A percentile compares a stretch with the other conserved stretches of the same genome.
Evolutionary conservation across 345 rosid species (phyloP).

Genomic region (Populus tremula): DNA sequence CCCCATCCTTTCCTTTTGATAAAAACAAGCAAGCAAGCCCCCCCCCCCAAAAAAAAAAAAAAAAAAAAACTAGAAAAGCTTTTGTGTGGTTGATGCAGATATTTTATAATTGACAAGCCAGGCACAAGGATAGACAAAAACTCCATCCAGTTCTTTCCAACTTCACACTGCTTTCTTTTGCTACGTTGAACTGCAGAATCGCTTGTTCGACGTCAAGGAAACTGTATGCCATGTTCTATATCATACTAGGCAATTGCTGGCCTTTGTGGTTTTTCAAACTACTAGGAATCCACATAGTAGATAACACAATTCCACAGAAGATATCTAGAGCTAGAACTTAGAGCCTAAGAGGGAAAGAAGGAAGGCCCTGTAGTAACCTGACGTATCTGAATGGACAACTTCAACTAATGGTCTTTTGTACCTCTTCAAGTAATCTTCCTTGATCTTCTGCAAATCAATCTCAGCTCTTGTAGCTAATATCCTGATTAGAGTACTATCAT

Average conservation of each 20-base stretch:
- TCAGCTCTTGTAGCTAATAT: conserved; percentile 52
- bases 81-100: background rate
- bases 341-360: conserved; percentile 57
- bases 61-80: background rate
- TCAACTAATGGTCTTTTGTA: conserved; percentile 47
- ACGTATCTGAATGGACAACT: conserved; percentile 58
- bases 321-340: conserved; percentile 1
- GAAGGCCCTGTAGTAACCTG: conserved; percentile 52
- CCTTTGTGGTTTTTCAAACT: background rate
- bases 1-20: background rate
- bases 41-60: background rate
- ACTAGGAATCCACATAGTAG: background rate
- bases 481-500: conserved; percentile 54
- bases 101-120: background rate
- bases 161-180: background rate
- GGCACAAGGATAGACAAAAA: background rate
- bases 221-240: background rate
- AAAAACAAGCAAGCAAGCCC: background rate
- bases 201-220: background rate
- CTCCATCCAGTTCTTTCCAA: background rate
- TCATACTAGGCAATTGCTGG: background rate
- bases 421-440: conserved; percentile 44
- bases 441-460: conserved; percentile 53
- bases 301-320: background rate
- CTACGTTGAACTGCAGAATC: background rate